Base-by-base conservation (phyloP, 345 rosid genomes). In the Anacardium occidentale region DNA sequence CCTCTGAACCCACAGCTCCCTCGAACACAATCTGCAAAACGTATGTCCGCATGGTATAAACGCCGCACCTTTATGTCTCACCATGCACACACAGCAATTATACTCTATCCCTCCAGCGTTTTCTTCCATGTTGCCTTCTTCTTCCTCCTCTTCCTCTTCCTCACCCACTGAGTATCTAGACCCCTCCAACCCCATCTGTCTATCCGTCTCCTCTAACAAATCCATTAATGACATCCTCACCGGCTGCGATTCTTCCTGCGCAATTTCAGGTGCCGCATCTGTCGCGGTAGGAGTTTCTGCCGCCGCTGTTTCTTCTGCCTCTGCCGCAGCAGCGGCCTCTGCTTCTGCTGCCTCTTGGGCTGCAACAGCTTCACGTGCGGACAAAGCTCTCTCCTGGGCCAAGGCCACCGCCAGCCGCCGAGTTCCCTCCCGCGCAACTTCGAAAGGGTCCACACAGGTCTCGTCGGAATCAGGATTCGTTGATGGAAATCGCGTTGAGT, bases 1-100 rank as follows among this genome's bases (percentile, higher is more conserved):
- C 71, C 96, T 86, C 75, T 90, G 91, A 34, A 87, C 98, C 88
- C 84, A 78, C 13, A 92, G 96, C 89, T 95, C 99, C 80, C 91
- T 92, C 11, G 99, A 95, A 55, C 99, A 95, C 69, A 91, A 65
- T 80, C 97, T 83, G 77, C 99, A 95, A 75, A 90, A 92, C 0
- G 97, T 88, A 47, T 95, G 99, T 22, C 98, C 99, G 10, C 99
- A 95, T 24, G 97, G 97, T 34, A 90, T 88, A 69, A 89, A 86
- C 12, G 94, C 90, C 45, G 99, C 85, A 1, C 97, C 97, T 84
- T 87, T 95, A 50, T 86, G 89, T 79, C 94, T 85, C 66, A 92
- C 90, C 84, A 80, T 81, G 85, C 99, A 95, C 54, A 91, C 92
- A 73, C 98, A 91, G 79, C 99, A 92, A 9, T 73, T 79, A 7